Evolutionary conservation across 1,284 basidiomycete species (phyloP).

Genomic region (Peniophora sp.): DNA sequence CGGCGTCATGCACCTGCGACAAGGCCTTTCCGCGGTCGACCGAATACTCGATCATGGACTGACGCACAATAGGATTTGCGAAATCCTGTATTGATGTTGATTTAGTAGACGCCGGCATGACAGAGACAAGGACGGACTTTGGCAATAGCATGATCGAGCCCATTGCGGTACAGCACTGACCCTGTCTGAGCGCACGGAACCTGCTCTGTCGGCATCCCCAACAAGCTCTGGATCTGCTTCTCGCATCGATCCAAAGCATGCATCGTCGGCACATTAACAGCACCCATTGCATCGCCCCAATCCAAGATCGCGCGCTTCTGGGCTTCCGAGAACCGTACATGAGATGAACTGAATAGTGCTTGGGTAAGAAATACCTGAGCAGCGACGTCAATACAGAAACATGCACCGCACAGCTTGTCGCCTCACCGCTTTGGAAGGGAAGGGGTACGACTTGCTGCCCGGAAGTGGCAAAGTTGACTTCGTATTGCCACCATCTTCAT

Average conservation of each 20-base stretch:
- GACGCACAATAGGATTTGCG: not conserved
- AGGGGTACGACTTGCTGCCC: not conserved
- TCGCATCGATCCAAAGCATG: not conserved
- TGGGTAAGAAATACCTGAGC: not conserved
- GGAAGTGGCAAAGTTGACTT: too few relatives aligned
- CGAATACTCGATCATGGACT: not conserved
- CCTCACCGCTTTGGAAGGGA: not conserved
- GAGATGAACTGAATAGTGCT: not conserved
- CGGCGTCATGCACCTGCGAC: not conserved
- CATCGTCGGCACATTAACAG: not conserved
- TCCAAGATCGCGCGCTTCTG: not conserved
- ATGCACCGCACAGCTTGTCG: not conserved
- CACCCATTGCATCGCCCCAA: not conserved
- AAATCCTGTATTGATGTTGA: not conserved
- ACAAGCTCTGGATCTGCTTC: not conserved
- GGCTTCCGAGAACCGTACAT: not conserved
- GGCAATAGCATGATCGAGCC: not conserved
- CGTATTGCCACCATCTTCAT: too few relatives aligned
- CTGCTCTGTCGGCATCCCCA: not conserved
- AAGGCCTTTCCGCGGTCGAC: not conserved
- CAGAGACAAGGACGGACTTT: not conserved
- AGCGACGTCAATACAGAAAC: not conserved
- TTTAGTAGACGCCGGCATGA: too few relatives aligned
- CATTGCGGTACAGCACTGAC: not conserved
- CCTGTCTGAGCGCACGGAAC: not conserved